Base-by-base conservation (phyloP, 2,329 filamentous ascomycete genomes). In the Calonectria leucothoes region DNA sequence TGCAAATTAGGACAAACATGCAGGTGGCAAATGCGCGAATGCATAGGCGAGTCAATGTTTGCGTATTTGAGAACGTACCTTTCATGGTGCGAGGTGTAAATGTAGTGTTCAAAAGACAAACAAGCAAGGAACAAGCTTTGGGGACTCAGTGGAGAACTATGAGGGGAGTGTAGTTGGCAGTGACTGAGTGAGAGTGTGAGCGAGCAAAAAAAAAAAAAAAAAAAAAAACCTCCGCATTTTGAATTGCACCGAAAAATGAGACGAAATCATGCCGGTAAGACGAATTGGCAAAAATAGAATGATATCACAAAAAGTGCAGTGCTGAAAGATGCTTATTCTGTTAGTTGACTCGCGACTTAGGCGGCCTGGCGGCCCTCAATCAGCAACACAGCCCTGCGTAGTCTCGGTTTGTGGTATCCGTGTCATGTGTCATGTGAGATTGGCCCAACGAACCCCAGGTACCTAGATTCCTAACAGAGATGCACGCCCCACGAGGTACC, bases 371-470 rank as follows among this genome's bases (percentile, higher is more conserved):
- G 45, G 42, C 33, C 20, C 48, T 51, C n/a, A 59, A 29, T 51
- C 70, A 48, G 25, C 52, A 45, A 31, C 35, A 37, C 66, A 45
- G 48, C 52, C 55, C 49, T 67, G 33, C 20, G 39, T 48, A 42
- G 52, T 55, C 73, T 42, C 48, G 39, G 49, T 74, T 71, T 68
- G 61, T 67, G 61, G 33, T n/a, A 55, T 61, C 63, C 57, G 71
- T 74, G 72, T 66, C 72, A 71, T 73, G 69, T 77, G 72, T 77
- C 74, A 78, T 78, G 77, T 77, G 76, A 78, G 76, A 70, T 64
- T 45, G 27, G 20, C 48, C 55, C 66, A 63, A 63, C 52, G 57
- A 69, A 70, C 55, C 48, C 70, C 65, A 67, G 74, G 71, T 75
- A 73, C 74, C 70, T 71, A 23, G 20, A 64, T 17, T 72, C 66